Conservation (phyloP, 805 yeast species). For the Lipomyces sp. region DNA sequence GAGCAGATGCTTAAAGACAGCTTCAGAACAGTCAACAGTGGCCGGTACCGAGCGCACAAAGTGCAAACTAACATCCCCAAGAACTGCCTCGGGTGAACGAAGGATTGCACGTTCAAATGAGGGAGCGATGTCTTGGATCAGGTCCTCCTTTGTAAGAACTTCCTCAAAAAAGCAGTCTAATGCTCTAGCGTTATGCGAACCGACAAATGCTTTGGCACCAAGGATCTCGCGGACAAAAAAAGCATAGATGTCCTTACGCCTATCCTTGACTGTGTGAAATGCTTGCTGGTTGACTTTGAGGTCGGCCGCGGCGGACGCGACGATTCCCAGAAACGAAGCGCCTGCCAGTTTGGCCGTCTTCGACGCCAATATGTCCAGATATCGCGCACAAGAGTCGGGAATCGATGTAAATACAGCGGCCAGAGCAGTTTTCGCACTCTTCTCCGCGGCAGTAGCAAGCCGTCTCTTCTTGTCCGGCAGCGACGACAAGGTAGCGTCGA, state of each 20-base stretch:
- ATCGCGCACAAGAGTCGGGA: constrained; percentile 7
- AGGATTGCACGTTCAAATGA: constrained; percentile 68
- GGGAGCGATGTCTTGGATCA: constrained; percentile 49
- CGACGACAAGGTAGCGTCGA: constrained; percentile 5
- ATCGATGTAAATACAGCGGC: constrained; percentile 5
- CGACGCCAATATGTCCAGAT: constrained; percentile 18
- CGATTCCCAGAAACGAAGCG: constrained; percentile 17
- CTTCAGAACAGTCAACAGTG: constrained; percentile 44
- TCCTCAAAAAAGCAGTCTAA: constrained; percentile 48
- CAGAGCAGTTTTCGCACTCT: constrained; percentile 10
- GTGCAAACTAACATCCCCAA: constrained; percentile 52
- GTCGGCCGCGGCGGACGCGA: constrained; percentile 18
- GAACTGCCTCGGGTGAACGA: constrained; percentile 72
- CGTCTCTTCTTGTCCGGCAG: constrained; percentile 12
- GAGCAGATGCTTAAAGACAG: constrained; percentile 47
- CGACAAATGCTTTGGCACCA: constrained; percentile 26
- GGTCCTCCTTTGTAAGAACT: constrained; percentile 42
- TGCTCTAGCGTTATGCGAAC: constrained; percentile 11
- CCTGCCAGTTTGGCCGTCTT: constrained; percentile 6
- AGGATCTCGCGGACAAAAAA: constrained; percentile 37
- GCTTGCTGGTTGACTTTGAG: constrained; percentile 29
- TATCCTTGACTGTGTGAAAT: constrained; percentile 15
- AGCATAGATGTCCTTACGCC: constrained; percentile 24
- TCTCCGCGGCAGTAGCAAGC: constrained; percentile 17
- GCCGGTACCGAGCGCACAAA: constrained; percentile 43